A percentile compares a stretch with the other conserved stretches of the same genome.
These are phyloP conservation scores for Citrus medica DNA, from an alignment of 345 rosid species.

Conservation along the genomic window DNA sequence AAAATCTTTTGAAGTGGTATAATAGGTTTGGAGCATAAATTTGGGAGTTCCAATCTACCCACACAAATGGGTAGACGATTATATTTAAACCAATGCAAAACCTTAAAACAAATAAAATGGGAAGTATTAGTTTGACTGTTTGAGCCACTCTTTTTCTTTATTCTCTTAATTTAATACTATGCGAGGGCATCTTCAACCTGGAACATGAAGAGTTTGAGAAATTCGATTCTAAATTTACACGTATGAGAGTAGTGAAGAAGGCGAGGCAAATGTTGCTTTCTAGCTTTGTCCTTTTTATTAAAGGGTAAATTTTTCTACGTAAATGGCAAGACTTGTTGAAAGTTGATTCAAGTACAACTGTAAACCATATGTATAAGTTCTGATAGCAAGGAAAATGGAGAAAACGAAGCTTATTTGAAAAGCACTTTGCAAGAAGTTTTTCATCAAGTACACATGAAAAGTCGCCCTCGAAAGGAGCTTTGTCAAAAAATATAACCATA, in stretches of 20 bases:
- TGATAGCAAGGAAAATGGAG: not conserved
- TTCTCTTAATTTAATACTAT: too few relatives aligned
- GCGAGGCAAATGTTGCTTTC: not conserved
- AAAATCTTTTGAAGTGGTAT: not conserved
- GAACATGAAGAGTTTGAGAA: not conserved
- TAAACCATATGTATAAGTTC: not conserved
- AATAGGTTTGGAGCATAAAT: too few relatives aligned
- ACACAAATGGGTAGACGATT: too few relatives aligned
- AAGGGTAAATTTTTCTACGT: not conserved
- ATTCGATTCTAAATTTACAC: not conserved
- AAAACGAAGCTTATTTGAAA: not conserved
- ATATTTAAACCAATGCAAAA: too few relatives aligned
- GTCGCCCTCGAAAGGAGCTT: not conserved
- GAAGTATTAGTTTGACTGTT: too few relatives aligned
- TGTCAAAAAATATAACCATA: not conserved
- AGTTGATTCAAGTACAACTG: constrained; percentile 1
- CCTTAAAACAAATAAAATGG: not conserved
- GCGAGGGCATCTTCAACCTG: not conserved
- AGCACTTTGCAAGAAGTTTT: not conserved
- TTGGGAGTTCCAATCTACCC: too few relatives aligned
- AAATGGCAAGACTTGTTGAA: not conserved
- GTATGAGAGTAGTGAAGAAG: not conserved
- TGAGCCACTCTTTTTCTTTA: not conserved
- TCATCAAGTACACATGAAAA: not conserved
- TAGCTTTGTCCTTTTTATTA: not conserved